Base-by-base conservation (phyloP, 306 rosid species). In the Comarum palustre region DNA sequence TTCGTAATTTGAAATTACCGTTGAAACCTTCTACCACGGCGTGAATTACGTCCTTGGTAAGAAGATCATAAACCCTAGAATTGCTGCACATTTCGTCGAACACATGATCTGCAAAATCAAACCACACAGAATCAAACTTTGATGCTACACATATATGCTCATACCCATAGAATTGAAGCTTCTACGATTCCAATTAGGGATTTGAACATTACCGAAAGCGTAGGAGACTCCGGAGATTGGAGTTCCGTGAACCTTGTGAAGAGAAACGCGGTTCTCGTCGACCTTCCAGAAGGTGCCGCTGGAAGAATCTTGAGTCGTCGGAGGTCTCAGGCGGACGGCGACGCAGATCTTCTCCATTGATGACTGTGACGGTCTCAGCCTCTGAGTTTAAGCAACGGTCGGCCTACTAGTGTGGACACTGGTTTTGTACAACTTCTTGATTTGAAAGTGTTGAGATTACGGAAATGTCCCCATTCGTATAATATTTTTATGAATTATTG, bases 311-410 rank as follows among this genome's bases (percentile, higher is more conserved):
- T 84, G 63, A 12, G 91, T 70, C 16, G 78, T 83, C 0, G 82
- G 73, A 68, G 99, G 97, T 27, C 99, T 87, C 71, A 94, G 81
- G 48, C 97, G 80, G 14, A 91, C 96, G 11, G 96, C 97, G 1
- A 91, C 96, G 65, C 99, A 88, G 81, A 94, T 90, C 84, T 90
- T 94, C 90, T 94, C 97, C 99, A 94, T 92, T 27, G 58, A 52
- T 52, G 38, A 58, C 64, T 11, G 15, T 4, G 19, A 6, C 52
- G 52, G n/a, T 47, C 52, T 46, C 51, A 14, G n/a, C n/a, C n/a
- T 47, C 22, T 50, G 24, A 19, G 27, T 20, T 20, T 7, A 8
- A 29, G n/a, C 65, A 59, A 59, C 65, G 65, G 39, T 59, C 20
- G 38, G 64, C 3, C 20, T 38, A 29, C n/a, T 29, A 27, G n/a